Evolutionary conservation across 2,329 filamentous ascomycete species (phyloP).

Genomic region (Ophiosphaerella herpotricha): DNA sequence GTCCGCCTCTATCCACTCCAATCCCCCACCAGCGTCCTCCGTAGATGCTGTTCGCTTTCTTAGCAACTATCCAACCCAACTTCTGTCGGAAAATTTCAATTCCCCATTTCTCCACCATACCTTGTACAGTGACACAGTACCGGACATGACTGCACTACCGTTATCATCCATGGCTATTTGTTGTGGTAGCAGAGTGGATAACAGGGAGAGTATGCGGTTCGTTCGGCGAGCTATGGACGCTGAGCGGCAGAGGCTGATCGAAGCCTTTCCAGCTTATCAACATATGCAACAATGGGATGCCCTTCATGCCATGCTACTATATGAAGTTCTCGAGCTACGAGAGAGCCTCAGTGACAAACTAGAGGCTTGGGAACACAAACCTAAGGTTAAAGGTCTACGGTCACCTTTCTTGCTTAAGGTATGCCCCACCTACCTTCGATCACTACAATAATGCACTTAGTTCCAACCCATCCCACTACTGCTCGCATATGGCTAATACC

Average conservation of each 20-base stretch:
- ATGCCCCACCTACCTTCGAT: no score
- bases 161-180: neutral
- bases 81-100: neutral
- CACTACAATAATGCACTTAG: no score
- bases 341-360: neutral
- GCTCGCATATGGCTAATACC: neutral
- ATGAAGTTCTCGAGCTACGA: neutral
- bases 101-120: neutral
- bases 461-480: no score
- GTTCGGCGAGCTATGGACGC: neutral
- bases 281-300: conserved; percentile 1
- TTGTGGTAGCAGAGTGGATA: neutral
- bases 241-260: neutral
- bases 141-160: neutral
- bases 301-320: neutral
- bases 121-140: neutral
- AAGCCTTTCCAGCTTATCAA: neutral
- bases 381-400: neutral
- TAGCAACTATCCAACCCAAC: neutral
- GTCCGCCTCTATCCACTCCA: neutral
- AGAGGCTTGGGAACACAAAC: neutral
- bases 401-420: neutral
- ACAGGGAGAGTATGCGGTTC: neutral
- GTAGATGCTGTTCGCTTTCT: neutral
- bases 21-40: neutral